Evolutionary conservation across 495 filamentous ascomycete species (phyloP).

Genomic region (Pyrenula massariospora): DNA sequence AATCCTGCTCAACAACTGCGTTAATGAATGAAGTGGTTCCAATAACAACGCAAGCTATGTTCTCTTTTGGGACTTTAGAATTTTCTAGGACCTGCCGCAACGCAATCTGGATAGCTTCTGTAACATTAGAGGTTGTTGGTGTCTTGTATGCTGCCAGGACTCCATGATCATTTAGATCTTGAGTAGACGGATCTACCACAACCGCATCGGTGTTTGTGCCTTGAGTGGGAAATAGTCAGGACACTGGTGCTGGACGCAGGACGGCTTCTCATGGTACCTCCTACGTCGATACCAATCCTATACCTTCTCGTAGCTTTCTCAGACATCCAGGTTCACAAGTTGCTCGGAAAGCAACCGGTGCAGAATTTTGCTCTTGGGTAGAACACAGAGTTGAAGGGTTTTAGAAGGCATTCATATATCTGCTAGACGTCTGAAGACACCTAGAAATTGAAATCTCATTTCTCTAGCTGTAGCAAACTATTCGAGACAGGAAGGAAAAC

Average conservation of each 20-base stretch:
- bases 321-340: too few species aligned
- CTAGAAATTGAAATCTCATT: too few species aligned
- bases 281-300: conserved; percentile 16
- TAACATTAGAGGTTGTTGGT: conserved; percentile 44
- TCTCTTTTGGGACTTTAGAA: conserved; percentile 19
- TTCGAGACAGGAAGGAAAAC: too few species aligned
- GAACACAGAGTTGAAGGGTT: too few species aligned
- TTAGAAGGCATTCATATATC: too few species aligned
- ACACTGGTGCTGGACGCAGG: neutral
- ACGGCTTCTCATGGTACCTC: conserved; percentile 5
- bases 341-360: too few species aligned
- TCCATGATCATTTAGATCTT: conserved; percentile 22
- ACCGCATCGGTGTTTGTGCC: conserved; percentile 55
- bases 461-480: too few species aligned
- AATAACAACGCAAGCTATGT: conserved; percentile 45
- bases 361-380: too few species aligned
- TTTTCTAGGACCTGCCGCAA: conserved; percentile 33
- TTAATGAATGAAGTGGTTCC: conserved; percentile 57
- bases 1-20: conserved; percentile 46
- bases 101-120: conserved; percentile 37
- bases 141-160: conserved; percentile 44
- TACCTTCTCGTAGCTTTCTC: conserved; percentile 5
- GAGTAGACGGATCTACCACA: conserved; percentile 35
- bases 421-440: too few species aligned
- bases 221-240: neutral